A percentile compares a stretch with the other conserved stretches of the same genome.
Evolutionary conservation across 2,329 filamentous ascomycete genomes (phyloP).

Genomic region (Huntiella moniliformis): DNA sequence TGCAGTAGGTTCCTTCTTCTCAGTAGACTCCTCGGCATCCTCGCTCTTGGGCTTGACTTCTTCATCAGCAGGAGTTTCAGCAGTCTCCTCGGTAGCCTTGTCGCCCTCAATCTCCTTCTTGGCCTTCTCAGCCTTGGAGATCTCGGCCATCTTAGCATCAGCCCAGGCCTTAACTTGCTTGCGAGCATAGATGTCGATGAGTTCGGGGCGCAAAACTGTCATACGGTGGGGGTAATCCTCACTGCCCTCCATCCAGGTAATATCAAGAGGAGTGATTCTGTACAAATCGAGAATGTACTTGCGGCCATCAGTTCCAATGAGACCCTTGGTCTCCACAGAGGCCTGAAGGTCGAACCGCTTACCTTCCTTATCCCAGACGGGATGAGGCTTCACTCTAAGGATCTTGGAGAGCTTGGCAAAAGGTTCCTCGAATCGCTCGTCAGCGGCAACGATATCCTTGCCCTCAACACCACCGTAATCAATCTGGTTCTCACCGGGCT

Average conservation of each 20-base stretch:
- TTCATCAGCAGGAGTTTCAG: slow-evolving; percentile 21
- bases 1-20: slow-evolving; percentile 1
- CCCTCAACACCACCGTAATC: slow-evolving; percentile 97
- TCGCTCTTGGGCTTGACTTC: slow-evolving; percentile 13
- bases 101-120: slow-evolving; percentile 15
- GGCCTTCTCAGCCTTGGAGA: slow-evolving; percentile 18
- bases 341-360: slow-evolving; percentile 81
- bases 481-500: slow-evolving; percentile 94
- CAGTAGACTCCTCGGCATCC: slow-evolving; percentile 21
- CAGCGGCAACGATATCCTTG: slow-evolving; percentile 81
- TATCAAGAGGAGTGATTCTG: slow-evolving; percentile 79
- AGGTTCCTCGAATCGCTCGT: slow-evolving; percentile 64
- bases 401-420: slow-evolving; percentile 86
- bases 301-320: slow-evolving; percentile 88
- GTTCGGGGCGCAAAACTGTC: slow-evolving; percentile 78
- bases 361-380: slow-evolving; percentile 94
- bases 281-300: slow-evolving; percentile 98
- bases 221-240: slow-evolving; percentile 76
- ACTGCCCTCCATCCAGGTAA: slow-evolving; percentile 61
- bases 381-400: slow-evolving; percentile 79
- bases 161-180: slow-evolving; percentile 80
- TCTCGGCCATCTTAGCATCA: slow-evolving; percentile 39
- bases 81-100: slow-evolving; percentile 19
- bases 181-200: slow-evolving; percentile 72
- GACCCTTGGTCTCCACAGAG: slow-evolving; percentile 92